phyloP scores from a whole-genome alignment of 306 rosid species.

The Spatholobus suberectus region DNA sequence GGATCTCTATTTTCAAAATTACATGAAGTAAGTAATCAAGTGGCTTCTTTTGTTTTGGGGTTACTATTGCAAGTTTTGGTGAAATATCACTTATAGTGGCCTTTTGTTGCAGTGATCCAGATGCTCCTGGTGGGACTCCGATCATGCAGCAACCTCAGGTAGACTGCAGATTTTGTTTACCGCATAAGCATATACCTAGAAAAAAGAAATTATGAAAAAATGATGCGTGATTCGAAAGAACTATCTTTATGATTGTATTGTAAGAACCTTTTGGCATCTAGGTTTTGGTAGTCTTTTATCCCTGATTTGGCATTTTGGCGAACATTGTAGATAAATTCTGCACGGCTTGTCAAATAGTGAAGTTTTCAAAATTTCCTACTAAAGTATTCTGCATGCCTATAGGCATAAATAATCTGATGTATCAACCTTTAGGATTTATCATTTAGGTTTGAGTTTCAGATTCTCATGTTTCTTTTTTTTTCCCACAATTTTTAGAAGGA shows the following conservation, averaged over 20 bases:
- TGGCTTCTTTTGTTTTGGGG: not conserved
- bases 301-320: slow-evolving; percentile 10
- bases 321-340: not conserved
- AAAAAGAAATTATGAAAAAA: not conserved
- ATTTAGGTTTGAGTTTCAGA: slow-evolving; percentile 16
- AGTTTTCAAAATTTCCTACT: not conserved
- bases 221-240: slow-evolving; percentile 9
- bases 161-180: slow-evolving; percentile 30
- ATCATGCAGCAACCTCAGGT: slow-evolving; percentile 98
- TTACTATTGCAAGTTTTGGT: not conserved
- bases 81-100: slow-evolving; percentile 42
- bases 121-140: slow-evolving; percentile 96
- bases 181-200: not conserved
- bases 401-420: slow-evolving; percentile 15
- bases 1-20: slow-evolving; percentile 89
- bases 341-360: slow-evolving; percentile 1
- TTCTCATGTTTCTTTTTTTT: not conserved
- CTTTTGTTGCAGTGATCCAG: slow-evolving; percentile 73
- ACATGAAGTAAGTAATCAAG: slow-evolving; percentile 83
- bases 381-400: not conserved
- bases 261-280: slow-evolving; percentile 16
- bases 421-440: slow-evolving; percentile 25
- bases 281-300: not conserved
- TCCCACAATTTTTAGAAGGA: slow-evolving; percentile 71
- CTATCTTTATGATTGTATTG: not conserved